phyloP scores from a whole-genome alignment of 169 alveolate genomes.

The Plasmodium fragile region DNA sequence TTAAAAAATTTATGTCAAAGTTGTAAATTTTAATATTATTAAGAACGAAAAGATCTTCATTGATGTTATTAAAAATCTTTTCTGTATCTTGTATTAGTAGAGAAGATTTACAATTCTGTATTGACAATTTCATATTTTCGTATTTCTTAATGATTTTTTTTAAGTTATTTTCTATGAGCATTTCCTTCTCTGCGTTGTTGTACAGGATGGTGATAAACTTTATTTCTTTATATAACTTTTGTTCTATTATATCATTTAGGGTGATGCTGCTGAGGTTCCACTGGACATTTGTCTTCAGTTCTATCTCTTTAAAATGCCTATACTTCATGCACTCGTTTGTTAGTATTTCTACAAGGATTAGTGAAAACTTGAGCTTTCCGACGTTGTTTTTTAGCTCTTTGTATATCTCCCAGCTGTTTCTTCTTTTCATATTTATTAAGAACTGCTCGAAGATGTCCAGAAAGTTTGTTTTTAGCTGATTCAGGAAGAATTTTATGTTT shows the following conservation, averaged over 20 bases:
- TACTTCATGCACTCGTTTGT: slow-evolving; percentile 69
- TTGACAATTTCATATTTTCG: slow-evolving; percentile 50
- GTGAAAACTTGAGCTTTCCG: slow-evolving; percentile 61
- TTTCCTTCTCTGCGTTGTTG: slow-evolving; percentile 73
- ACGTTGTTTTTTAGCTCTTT: slow-evolving; percentile 71
- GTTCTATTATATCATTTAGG: slow-evolving; percentile 62
- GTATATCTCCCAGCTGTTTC: slow-evolving; percentile 74
- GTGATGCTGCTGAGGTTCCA: slow-evolving; percentile 71
- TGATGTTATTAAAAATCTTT: slow-evolving; percentile 46
- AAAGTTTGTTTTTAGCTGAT: slow-evolving; percentile 41
- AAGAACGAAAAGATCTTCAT: slow-evolving; percentile 70
- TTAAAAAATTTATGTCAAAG: slow-evolving; percentile 74
- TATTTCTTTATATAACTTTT: slow-evolving; percentile 65
- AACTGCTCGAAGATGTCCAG: slow-evolving; percentile 56
- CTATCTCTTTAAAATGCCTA: slow-evolving; percentile 74
- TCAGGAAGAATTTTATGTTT: slow-evolving; percentile 48
- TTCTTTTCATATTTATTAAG: slow-evolving; percentile 51
- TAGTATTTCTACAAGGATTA: slow-evolving; percentile 72
- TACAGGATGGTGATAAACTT: slow-evolving; percentile 48
- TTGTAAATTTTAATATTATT: slow-evolving; percentile 74
- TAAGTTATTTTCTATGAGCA: slow-evolving; percentile 61
- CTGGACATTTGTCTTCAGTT: slow-evolving; percentile 47
- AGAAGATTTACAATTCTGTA: slow-evolving; percentile 35
- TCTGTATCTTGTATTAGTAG: slow-evolving; percentile 37
- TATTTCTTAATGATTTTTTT: slow-evolving; percentile 67